Conservation (phyloP, 768 basidiomycete species). For the Phanerochaete sordida region DNA sequence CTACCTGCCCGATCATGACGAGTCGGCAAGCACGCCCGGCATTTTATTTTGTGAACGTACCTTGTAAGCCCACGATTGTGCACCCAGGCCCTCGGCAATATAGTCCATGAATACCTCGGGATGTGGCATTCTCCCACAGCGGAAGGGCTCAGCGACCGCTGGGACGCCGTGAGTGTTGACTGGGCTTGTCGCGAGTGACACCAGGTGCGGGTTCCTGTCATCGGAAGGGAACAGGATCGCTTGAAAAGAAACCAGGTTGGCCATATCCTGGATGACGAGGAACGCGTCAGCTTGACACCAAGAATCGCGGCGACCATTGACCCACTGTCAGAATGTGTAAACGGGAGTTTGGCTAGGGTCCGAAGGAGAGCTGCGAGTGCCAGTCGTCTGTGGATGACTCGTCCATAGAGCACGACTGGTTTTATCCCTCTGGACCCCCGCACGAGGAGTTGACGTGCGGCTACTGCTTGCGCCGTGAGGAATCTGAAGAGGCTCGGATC, state of each 20-base stretch:
- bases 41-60: conserved; percentile 33
- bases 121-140: conserved; percentile 67
- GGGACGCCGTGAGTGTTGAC: conserved; percentile 5
- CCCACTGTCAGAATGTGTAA: background rate
- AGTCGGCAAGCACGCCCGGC: background rate
- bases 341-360: background rate
- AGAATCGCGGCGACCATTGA: background rate
- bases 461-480: too few species aligned
- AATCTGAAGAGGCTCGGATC: too few species aligned
- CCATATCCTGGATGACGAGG: conserved; percentile 39
- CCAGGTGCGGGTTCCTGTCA: conserved; percentile 70
- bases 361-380: background rate
- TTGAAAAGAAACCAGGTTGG: conserved; percentile 58
- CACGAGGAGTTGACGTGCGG: too few species aligned
- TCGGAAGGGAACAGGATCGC: conserved; percentile 79
- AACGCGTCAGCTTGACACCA: background rate
- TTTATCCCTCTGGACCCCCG: too few species aligned
- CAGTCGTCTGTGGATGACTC: background rate
- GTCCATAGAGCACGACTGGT: background rate
- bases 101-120: conserved; percentile 86
- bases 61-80: conserved; percentile 71
- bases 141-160: conserved; percentile 26
- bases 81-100: conserved; percentile 68
- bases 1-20: conserved; percentile 39
- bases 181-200: conserved; percentile 72